These are phyloP conservation scores for Hygrophoropsis aurantiaca DNA, from an alignment of 768 basidiomycete species.

Conservation along the genomic window DNA sequence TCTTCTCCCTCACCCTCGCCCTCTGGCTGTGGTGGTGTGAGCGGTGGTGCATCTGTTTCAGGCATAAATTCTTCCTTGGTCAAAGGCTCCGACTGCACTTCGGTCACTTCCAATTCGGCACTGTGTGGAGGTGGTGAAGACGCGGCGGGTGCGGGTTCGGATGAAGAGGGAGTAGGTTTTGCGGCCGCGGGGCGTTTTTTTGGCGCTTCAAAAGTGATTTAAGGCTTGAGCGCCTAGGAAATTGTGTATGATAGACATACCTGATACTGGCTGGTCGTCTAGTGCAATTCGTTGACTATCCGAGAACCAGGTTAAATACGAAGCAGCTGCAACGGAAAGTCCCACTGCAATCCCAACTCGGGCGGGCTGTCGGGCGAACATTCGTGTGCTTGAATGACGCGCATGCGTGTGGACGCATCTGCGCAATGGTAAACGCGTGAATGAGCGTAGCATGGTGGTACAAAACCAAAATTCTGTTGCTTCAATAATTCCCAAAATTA, in stretches of 20 bases:
- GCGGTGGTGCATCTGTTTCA: slow-evolving; percentile 8
- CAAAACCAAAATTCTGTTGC: neutral
- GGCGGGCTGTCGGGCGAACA: slow-evolving; percentile 25
- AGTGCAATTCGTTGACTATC: slow-evolving; percentile 44
- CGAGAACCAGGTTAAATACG: slow-evolving; percentile 50
- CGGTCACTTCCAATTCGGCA: slow-evolving; percentile 18
- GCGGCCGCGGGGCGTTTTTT: slow-evolving; percentile 11
- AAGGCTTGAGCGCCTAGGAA: neutral
- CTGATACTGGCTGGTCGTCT: slow-evolving; percentile 37
- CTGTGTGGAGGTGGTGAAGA: slow-evolving; percentile 16
- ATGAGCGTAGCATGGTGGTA: slow-evolving; percentile 51
- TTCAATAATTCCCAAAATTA: too few relatives aligned
- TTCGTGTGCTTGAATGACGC: slow-evolving; percentile 17
- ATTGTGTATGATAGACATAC: slow-evolving; percentile 21
- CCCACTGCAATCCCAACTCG: slow-evolving; percentile 37
- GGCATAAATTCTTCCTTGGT: slow-evolving; percentile 5
- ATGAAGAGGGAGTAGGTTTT: neutral
- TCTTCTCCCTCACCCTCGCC: slow-evolving; percentile 23
- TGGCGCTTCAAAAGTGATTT: slow-evolving; percentile 11
- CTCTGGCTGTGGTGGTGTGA: slow-evolving; percentile 1
- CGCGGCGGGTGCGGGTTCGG: slow-evolving; percentile 20
- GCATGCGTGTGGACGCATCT: slow-evolving; percentile 50
- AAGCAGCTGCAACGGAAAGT: slow-evolving; percentile 43
- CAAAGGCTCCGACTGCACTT: neutral
- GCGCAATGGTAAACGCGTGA: slow-evolving; percentile 52